Evolutionary conservation across 1,284 basidiomycete species (phyloP), one percentile per base, ranked within the genome.

Genomic region (Waitea zeae): DNA sequence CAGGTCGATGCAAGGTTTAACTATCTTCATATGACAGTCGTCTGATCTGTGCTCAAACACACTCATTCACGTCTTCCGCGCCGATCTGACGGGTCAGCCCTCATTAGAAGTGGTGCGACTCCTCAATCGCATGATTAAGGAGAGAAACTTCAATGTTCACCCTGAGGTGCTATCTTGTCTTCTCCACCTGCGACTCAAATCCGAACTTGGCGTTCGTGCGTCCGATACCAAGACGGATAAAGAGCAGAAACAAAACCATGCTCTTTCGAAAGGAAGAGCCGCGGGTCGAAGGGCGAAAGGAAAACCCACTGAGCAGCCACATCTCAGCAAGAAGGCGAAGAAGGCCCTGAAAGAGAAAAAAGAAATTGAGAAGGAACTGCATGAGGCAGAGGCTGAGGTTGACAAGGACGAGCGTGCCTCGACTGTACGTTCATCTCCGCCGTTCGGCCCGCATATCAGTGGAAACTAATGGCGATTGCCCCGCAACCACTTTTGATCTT

Each of bases 61-160:
- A 3, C 55, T 99, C 46, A 75, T 83, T 46, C 61, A 64, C 37
- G 76, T 97, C 20, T 86, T 99, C 53, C 66, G 71, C 29, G 62
- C 69, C 36, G 95, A 98, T 57, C 55, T 67, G 13, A 76, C 74
- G 5, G 89, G 90, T 19, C 59, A 67, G 13, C 62, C 86, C 27
- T 92, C 89, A 9, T 67, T 97, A 34, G 89, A 96, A 50, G 62
- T 84, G 38, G 88, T 98, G 20, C 79, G 89, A 32, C 62, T 97
- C 27, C 60, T 99, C 40, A 92, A 95, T 44, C 76, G 92, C 37
- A 97, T 97, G 83, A 76, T 96, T 53, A 96, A 95, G 54, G 93
- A 97, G 52, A 74, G 81, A 28, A 73, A 76, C 41, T 97, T 86
- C 58, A 76, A 79, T 41, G 76, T 98, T 27, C 83, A 95, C 47